Conservation (phyloP, 2,329 filamentous ascomycete species). For the Colletotrichum shisoi region DNA sequence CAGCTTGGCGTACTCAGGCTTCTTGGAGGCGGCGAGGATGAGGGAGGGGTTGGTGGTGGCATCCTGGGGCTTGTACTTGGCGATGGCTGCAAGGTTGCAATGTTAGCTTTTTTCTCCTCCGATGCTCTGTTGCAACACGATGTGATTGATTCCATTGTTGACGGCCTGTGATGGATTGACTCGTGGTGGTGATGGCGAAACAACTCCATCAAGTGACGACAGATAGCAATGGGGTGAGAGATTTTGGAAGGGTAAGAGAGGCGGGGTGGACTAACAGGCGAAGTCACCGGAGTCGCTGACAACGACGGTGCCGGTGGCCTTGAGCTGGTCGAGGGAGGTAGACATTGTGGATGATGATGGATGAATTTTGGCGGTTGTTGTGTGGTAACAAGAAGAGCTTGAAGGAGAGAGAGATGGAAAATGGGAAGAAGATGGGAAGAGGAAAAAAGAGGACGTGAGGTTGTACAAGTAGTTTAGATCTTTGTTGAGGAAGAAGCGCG, state of each 20-base stretch:
- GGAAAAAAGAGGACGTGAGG: conserved; percentile 27
- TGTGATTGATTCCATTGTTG: not conserved
- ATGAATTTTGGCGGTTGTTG: conserved; percentile 26
- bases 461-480: conserved; percentile 28
- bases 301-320: conserved; percentile 94
- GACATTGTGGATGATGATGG: conserved; percentile 66
- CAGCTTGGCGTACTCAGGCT: conserved; percentile 91
- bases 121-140: conserved; percentile 27
- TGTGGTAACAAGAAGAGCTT: conserved; percentile 14
- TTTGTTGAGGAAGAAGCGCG: conserved; percentile 22
- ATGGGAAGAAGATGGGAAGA: conserved; percentile 16
- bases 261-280: conserved; percentile 67
- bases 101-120: conserved; percentile 8
- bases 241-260: conserved; percentile 18
- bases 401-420: conserved; percentile 9
- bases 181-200: conserved; percentile 4
- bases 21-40: conserved; percentile 98
- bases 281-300: conserved; percentile 96
- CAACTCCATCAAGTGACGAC: not conserved
- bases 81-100: conserved; percentile 72
- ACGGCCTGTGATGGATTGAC: conserved; percentile 13
- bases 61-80: conserved; percentile 99
- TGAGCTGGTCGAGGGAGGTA: conserved; percentile 94
- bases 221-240: conserved; percentile 18
- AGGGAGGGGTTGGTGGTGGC: conserved; percentile 99